These are phyloP conservation scores for Sistotremastrum niveocremeum DNA, from an alignment of 768 basidiomycete genomes.

Conservation along the genomic window DNA sequence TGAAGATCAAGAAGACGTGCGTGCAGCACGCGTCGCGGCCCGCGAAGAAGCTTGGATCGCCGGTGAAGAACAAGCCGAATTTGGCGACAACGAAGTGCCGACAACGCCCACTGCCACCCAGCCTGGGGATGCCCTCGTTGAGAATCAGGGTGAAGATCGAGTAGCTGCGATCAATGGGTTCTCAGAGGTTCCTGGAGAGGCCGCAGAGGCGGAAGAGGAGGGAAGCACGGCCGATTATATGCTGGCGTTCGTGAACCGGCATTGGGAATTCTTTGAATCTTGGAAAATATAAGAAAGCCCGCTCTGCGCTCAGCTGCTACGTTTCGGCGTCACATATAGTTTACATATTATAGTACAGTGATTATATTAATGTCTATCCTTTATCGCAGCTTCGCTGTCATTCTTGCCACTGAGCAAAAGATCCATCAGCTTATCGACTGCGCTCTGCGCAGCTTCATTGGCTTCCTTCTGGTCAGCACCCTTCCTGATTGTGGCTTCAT, in stretches of 20 bases:
- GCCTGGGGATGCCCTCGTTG: conserved; percentile 8
- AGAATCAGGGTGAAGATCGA: conserved; percentile 3
- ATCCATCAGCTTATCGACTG: no score
- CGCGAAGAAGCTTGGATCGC: conserved; percentile 58
- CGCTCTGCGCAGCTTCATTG: no score
- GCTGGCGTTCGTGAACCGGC: conserved; percentile 48
- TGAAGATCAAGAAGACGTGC: conserved; percentile 79
- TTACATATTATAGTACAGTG: no score
- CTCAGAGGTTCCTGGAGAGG: conserved; percentile 2
- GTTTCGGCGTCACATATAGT: no score
- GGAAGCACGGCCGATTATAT: conserved; percentile 79
- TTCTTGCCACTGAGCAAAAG: no score
- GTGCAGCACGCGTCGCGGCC: conserved; percentile 66
- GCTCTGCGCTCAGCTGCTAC: no score
- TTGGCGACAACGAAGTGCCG: conserved; percentile 36
- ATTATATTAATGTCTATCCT: no score
- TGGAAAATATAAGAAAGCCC: conserved; percentile 39
- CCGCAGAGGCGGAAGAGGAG: conserved; percentile 32
- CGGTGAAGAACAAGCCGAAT: conserved; percentile 72
- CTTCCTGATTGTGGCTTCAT: no score
- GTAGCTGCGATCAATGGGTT: conserved; percentile 3
- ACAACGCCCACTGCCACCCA: conserved; percentile 3
- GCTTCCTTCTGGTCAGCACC: no score
- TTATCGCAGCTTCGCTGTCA: no score
- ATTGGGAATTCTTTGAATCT: conserved; percentile 59